Evolutionary conservation across 768 basidiomycete genomes (phyloP).

Genomic region (Jaapia argillacea): DNA sequence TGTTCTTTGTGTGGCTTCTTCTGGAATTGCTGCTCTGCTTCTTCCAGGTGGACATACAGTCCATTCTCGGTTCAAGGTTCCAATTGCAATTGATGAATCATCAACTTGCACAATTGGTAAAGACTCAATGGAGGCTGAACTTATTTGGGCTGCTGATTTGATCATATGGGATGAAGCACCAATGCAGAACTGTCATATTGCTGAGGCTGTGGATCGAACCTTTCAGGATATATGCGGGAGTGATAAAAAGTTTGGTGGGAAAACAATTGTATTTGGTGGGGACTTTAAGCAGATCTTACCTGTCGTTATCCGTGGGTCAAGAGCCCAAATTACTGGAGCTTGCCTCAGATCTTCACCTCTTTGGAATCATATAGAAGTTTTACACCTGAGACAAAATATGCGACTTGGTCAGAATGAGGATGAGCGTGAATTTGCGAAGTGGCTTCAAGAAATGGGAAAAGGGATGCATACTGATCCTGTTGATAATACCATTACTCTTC

Average conservation of each 20-base stretch:
- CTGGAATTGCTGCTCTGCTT: slow-evolving; percentile 37
- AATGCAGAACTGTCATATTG: slow-evolving; percentile 24
- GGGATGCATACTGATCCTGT: slow-evolving; percentile 15
- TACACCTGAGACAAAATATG: slow-evolving; percentile 32
- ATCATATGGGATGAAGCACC: slow-evolving; percentile 37
- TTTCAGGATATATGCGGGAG: slow-evolving; percentile 21
- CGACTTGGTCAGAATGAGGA: slow-evolving; percentile 19
- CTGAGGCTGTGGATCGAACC: slow-evolving; percentile 32
- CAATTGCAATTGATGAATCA: slow-evolving; percentile 7
- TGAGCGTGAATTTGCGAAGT: slow-evolving; percentile 23
- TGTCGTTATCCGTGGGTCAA: slow-evolving; percentile 26
- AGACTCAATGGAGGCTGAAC: slow-evolving; percentile 11
- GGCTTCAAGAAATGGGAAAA: slow-evolving; percentile 27
- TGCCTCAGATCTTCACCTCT: slow-evolving; percentile 25
- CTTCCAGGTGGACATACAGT: slow-evolving; percentile 33
- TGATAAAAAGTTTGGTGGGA: slow-evolving; percentile 29
- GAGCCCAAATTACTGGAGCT: slow-evolving; percentile 27
- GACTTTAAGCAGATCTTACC: slow-evolving; percentile 40
- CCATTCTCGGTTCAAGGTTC: slow-evolving; percentile 39
- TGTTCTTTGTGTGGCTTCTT: slow-evolving; percentile 39
- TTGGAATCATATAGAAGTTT: slow-evolving; percentile 23
- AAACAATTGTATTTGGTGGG: slow-evolving; percentile 36
- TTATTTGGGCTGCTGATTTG: slow-evolving; percentile 20
- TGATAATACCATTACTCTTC: slow-evolving; percentile 15
- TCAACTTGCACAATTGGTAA: not conserved